A percentile compares a stretch with the other conserved stretches of the same genome.
Evolutionary conservation across 352 stramenopile species (phyloP).

Genomic region (Globisporangium takayamanum): DNA sequence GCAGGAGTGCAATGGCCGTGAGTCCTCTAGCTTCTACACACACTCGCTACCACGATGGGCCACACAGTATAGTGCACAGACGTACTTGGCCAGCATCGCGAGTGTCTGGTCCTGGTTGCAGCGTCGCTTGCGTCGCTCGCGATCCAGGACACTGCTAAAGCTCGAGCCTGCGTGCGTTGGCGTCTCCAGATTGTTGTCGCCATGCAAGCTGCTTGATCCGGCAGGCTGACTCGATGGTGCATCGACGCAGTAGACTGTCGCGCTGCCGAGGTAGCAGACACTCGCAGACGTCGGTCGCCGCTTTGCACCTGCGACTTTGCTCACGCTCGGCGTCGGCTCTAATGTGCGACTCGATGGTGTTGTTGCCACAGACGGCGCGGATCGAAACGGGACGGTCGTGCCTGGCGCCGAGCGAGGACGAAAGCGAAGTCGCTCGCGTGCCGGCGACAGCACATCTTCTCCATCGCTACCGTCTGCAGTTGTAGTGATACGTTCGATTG

Average conservation of each 20-base stretch:
- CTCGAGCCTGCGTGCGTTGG: conserved; percentile 9
- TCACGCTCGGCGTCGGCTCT: conserved; percentile 6
- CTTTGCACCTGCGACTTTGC: conserved; percentile 45
- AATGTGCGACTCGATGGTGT: neutral
- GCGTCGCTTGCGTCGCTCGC: conserved; percentile 28
- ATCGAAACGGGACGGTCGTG: conserved; percentile 9
- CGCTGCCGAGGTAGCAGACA: conserved; percentile 42
- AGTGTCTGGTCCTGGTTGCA: conserved; percentile 17
- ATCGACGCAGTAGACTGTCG: conserved; percentile 50
- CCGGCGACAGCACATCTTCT: neutral
- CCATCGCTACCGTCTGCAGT: neutral
- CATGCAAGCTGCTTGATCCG: conserved; percentile 2
- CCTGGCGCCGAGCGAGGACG: conserved; percentile 30
- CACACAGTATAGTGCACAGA: neutral
- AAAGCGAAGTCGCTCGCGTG: conserved; percentile 13
- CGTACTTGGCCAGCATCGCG: conserved; percentile 16
- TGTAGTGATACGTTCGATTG: conserved; percentile 4
- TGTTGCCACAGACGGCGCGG: neutral
- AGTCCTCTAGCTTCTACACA: neutral
- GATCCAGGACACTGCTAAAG: conserved; percentile 31
- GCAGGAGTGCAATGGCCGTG: neutral
- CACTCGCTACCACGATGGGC: neutral
- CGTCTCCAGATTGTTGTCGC: neutral
- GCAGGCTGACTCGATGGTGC: conserved; percentile 1
- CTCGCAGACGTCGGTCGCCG: conserved; percentile 43